phyloP scores from a whole-genome alignment of 305 asterid species.

The Ajuga reptans region DNA sequence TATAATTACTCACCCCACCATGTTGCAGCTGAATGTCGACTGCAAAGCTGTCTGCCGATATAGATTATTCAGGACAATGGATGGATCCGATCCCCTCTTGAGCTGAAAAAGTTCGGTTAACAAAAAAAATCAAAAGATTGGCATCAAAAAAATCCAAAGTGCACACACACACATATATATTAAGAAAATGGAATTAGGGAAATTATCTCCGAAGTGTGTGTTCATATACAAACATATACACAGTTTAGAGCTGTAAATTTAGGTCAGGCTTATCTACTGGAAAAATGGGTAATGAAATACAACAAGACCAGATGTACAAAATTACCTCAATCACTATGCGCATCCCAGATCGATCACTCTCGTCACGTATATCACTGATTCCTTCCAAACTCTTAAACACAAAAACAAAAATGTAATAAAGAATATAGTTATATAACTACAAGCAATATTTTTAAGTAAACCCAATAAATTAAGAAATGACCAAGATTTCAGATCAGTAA shows the following conservation, averaged over 20 bases:
- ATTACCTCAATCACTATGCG: slow-evolving; percentile 93
- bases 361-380: slow-evolving; percentile 96
- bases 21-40: slow-evolving; percentile 90
- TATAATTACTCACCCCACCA: slow-evolving; percentile 87
- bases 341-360: slow-evolving; percentile 98
- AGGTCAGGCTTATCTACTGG: slow-evolving; percentile 9
- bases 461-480: no score
- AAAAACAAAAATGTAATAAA: slow-evolving; percentile 20
- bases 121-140: neutral
- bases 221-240: neutral
- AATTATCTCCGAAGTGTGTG: no score
- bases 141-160: neutral
- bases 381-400: slow-evolving; percentile 73
- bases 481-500: no score
- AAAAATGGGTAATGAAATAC: slow-evolving; percentile 18
- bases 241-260: neutral
- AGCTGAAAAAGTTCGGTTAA: slow-evolving; percentile 45
- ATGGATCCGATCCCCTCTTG: slow-evolving; percentile 86
- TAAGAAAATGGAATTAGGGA: no score
- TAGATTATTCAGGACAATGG: slow-evolving; percentile 78
- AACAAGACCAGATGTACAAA: slow-evolving; percentile 13
- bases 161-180: neutral
- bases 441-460: no score
- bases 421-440: no score
- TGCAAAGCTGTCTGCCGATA: slow-evolving; percentile 84